Conservation (phyloP, 2,329 filamentous ascomycete species). For the Alternaria triticimaculans region DNA sequence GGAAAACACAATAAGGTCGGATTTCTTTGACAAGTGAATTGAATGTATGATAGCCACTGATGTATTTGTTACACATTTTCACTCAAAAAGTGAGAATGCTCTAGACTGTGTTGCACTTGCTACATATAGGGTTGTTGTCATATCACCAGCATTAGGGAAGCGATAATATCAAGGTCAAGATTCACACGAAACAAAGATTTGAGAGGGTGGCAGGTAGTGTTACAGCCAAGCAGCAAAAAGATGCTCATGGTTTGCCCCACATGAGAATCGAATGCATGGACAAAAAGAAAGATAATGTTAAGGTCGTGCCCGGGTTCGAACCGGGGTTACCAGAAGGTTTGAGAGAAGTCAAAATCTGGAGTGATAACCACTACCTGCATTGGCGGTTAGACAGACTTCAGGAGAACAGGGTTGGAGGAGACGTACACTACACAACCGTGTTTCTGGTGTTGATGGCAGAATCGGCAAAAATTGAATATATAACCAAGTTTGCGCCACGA, state of each 20-base stretch:
- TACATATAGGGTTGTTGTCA: not conserved
- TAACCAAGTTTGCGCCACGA: too few species aligned
- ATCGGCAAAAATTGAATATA: fast-evolving
- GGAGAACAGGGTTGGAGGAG: not conserved
- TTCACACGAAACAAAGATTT: not conserved
- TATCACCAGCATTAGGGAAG: not conserved
- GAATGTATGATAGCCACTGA: not conserved
- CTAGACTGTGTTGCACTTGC: not conserved
- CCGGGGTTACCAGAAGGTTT: constrained; percentile 17
- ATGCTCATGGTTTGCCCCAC: not conserved
- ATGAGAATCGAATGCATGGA: not conserved
- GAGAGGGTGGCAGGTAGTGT: not conserved
- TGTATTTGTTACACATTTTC: not conserved
- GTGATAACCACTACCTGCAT: constrained; percentile 18
- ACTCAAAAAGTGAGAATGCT: not conserved
- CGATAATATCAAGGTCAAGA: not conserved
- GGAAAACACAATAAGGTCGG: not conserved
- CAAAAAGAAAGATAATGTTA: not conserved
- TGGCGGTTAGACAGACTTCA: constrained; percentile 6
- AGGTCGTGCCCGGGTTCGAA: constrained; percentile 16
- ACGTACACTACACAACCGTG: constrained; percentile 13
- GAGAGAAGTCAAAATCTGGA: constrained; percentile 16
- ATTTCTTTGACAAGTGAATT: not conserved
- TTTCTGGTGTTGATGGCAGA: not conserved
- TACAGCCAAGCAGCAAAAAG: not conserved